phyloP scores from a whole-genome alignment of 2,329 filamentous ascomycete species.

The Coleophoma eucalyptorum region DNA sequence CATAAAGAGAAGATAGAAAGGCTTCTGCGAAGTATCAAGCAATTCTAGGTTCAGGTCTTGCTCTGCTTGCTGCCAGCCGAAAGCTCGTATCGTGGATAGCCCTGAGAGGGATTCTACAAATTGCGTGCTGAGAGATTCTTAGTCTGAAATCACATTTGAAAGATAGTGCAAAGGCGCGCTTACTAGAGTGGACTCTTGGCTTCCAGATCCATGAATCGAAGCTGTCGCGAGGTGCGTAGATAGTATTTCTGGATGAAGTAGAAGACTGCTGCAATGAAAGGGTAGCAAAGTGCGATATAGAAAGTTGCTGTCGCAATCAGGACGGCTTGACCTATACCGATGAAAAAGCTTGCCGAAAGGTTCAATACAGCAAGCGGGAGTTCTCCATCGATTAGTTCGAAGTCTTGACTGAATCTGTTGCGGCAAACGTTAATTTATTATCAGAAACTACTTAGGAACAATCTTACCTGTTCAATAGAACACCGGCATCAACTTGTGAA shows the following conservation, averaged over 20 bases:
- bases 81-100: conserved; percentile 37
- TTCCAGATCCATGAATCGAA: conserved; percentile 41
- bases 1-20: conserved; percentile 51
- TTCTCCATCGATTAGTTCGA: conserved; percentile 17
- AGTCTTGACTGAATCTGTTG: conserved; percentile 13
- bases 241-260: conserved; percentile 31
- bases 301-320: conserved; percentile 27
- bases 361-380: conserved; percentile 3
- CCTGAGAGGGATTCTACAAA: conserved; percentile 39
- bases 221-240: conserved; percentile 41
- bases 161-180: too few relatives aligned
- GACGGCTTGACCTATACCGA: not conserved
- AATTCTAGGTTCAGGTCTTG: conserved; percentile 33
- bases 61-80: conserved; percentile 32
- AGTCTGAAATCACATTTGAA: too few relatives aligned
- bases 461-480: not conserved
- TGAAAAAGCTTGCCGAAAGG: not conserved
- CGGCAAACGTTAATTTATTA: conserved; percentile 1
- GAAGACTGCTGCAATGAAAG: conserved; percentile 5
- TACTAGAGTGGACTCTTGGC: conserved; percentile 33
- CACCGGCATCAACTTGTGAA: conserved; percentile 4
- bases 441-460: not conserved
- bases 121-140: conserved; percentile 23
- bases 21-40: conserved; percentile 48
- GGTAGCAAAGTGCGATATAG: conserved; percentile 15